Evolutionary conservation across 257 asterid genomes (phyloP), one percentile per base, ranked within the genome.

Genomic region (Leonotis leonurus): DNA sequence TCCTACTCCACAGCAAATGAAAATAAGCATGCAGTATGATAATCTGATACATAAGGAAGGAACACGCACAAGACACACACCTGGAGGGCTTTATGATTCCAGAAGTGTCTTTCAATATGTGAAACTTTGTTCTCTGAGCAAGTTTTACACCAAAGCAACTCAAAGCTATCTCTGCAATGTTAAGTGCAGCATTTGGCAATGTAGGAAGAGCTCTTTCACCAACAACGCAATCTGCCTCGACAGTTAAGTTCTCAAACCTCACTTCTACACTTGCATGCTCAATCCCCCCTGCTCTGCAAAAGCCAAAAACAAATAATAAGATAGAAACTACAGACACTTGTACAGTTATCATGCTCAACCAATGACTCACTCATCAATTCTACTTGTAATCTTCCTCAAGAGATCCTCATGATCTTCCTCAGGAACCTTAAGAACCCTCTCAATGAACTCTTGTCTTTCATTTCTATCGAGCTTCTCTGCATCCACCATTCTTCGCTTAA

Each of bases 141-240:
- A 78, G 69, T 29, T 62, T 71, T 32, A 85, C 27, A 12, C 90
- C 86, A 3, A 85, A 16, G 74, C 70, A 75, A 65, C 80, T 44
- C 60, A 80, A 56, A 32, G 67, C 73, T 0, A 78, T 70, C 44
- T 79, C 89, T 0, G 55, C 74, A 3, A 71, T 24, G 67, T 81
- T 86, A 24, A 87, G 69, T 0, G 74, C 69, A 1, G 82, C 75
- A 2, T 83, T 86, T 32, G 85, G 83, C 56, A 83, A 63, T 12
- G 91, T 77, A 0, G 95, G 95, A 7, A 83, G 87, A 64, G 90
- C 89, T 70, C 91, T 77, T 25, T 81, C 80, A 1, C 95, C 87
- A 6, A 82, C 56, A 20, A 71, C 53, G 40, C 91, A 77, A 67
- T 86, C 78, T 1, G 84, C 95, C 40, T 72, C 87, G 1, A 86